Percentiles rank a stretch among this genome's conserved stretches.
Conservation (phyloP, 192 early-diverging fungal genomes). For the Jimgerdemannia lactiflua region DNA sequence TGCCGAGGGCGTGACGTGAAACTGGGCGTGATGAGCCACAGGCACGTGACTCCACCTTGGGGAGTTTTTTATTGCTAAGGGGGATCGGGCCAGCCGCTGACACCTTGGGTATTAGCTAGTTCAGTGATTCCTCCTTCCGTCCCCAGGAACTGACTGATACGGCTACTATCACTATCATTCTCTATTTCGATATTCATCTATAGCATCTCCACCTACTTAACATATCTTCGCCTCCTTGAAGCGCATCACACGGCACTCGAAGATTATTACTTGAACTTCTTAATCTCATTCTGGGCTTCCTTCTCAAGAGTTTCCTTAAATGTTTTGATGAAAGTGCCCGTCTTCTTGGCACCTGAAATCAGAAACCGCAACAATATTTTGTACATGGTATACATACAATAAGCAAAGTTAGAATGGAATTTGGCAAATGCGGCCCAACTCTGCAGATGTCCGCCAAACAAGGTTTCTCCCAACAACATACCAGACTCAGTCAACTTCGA, state of each 20-base stretch:
- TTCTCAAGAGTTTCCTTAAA: slow-evolving; percentile 42
- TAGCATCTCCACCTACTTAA: no score
- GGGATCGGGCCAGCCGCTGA: no score
- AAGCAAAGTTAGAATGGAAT: not conserved
- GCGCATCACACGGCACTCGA: not conserved
- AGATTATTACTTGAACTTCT: not conserved
- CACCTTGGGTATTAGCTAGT: no score
- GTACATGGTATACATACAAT: not conserved
- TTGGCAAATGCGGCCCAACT: not conserved
- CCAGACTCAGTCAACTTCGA: slow-evolving; percentile 25
- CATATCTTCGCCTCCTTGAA: no score
- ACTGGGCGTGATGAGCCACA: no score
- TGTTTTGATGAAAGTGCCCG: slow-evolving; percentile 23
- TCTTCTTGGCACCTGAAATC: slow-evolving; percentile 7
- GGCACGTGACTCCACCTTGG: no score
- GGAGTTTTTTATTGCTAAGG: no score
- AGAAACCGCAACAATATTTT: not conserved
- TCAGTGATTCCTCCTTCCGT: no score
- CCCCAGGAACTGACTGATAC: no score
- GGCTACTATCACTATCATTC: no score
- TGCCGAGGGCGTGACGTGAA: not conserved
- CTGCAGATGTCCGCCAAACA: no score
- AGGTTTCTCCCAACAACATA: slow-evolving; percentile 1
- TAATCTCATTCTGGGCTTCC: slow-evolving; percentile 16
- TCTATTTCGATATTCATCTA: no score